A percentile compares a stretch with the other conserved stretches of the same genome.
phyloP scores from a whole-genome alignment of 768 basidiomycete species.

The Boletus insuetus region DNA sequence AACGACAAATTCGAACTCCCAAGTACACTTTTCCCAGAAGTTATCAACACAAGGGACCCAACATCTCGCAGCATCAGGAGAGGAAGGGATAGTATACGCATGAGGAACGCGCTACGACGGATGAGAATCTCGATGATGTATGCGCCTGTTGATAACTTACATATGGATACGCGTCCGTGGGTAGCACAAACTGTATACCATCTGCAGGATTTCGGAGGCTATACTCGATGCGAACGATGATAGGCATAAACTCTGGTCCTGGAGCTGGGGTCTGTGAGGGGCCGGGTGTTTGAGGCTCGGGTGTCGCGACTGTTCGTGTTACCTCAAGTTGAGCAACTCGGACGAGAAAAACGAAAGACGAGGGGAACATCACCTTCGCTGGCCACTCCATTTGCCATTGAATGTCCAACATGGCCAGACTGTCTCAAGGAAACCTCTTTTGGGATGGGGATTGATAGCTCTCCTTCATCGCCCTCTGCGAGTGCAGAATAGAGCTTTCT shows the following conservation, averaged over 20 bases:
- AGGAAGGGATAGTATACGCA: slow-evolving; percentile 84
- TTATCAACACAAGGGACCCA: slow-evolving; percentile 99
- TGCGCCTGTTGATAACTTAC: slow-evolving; percentile 46
- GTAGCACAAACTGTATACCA: slow-evolving; percentile 81
- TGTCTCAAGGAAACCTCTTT: slow-evolving; percentile 65
- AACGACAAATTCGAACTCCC: slow-evolving; percentile 97
- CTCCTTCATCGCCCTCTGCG: slow-evolving; percentile 91
- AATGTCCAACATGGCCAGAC: slow-evolving; percentile 44
- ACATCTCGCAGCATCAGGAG: slow-evolving; percentile 88
- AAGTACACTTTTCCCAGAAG: slow-evolving; percentile 94
- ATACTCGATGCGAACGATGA: slow-evolving; percentile 75
- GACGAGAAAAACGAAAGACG: not conserved
- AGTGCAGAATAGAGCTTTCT: slow-evolving; percentile 87
- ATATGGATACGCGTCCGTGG: slow-evolving; percentile 79
- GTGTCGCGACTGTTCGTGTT: slow-evolving; percentile 57
- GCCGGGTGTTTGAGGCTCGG: slow-evolving; percentile 76
- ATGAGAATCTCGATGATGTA: slow-evolving; percentile 15
- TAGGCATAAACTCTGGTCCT: slow-evolving; percentile 69
- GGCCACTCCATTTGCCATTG: slow-evolving; percentile 38
- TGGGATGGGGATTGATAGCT: slow-evolving; percentile 86
- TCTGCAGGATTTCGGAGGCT: slow-evolving; percentile 79
- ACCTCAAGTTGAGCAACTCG: slow-evolving; percentile 2
- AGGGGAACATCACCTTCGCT: slow-evolving; percentile 52
- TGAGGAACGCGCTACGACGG: slow-evolving; percentile 79
- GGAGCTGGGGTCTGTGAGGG: slow-evolving; percentile 35